Base-by-base conservation (phyloP, 768 basidiomycete species). In the Russula abietina region DNA sequence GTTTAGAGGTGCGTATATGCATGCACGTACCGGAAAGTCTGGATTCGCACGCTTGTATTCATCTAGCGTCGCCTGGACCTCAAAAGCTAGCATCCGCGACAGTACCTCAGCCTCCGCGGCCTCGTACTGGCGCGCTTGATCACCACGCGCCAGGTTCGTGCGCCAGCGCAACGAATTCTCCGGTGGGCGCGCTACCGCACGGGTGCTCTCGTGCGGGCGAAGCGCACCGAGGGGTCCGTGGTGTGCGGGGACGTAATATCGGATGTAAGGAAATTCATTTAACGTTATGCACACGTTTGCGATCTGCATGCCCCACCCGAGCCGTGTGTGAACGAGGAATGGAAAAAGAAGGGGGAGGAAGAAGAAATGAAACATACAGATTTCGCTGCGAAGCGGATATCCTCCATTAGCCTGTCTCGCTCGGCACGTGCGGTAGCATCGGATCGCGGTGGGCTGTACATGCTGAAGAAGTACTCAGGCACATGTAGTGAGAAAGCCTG, bases 261-360 rank as follows among this genome's bases (percentile, higher is more conserved):
- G 88, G 67, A 98, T 87, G 71, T 83, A 88, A 0, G 97, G 97
- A 70, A 87, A 91, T 72, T 99, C 97, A 69, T 93, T 89, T 32
- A 98, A 75, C 0, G 91, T 84, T 17, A 97, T 88, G 73, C 94
- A 92, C 4, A 95, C 75, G 69, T 98, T 97, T 30, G 92, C 74
- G 66, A 99, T 87, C 94, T 89, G 69, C 55, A 48, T 54, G 28
- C 16, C 22, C 58, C 10, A 39, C 16, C 16, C 38, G 38, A 4
- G 16, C 12, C 38, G 28, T 32, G 53, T 46, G 59, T 50, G 36
- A 59, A 55, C 26, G 41, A 8, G 28, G 50, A 30, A 22, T 17
- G 28, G 26, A 30, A 51, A 51, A 38, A 32, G 7, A 26, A 28
- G 17, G 16, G 9, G 54, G 50, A 30, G 30, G 5, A 36, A 52